Percentiles rank a stretch among this genome's conserved stretches.
Conservation (phyloP, 148 eudicot species). For the Nepenthes mirabilis region DNA sequence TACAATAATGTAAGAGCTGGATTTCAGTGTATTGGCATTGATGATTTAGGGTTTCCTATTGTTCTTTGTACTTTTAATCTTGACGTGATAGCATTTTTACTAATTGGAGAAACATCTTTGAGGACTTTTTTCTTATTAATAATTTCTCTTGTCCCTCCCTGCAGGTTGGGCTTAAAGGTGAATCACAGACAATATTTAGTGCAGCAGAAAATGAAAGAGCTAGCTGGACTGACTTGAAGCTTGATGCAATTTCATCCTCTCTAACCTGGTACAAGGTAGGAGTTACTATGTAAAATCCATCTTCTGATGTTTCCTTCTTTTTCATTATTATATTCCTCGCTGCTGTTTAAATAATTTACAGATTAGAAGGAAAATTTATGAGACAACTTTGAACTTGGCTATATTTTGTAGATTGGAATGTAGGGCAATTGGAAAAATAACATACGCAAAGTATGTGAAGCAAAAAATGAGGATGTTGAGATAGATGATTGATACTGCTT, state of each 20-base stretch:
- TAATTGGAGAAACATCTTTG: background rate
- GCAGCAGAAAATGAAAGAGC: constrained; percentile 29
- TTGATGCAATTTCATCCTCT: constrained; percentile 31
- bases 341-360: too few relatives aligned
- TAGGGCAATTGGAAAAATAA: too few relatives aligned
- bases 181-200: constrained; percentile 44
- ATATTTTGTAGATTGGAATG: too few relatives aligned
- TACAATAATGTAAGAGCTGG: too few relatives aligned
- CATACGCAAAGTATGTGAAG: too few relatives aligned
- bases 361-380: too few relatives aligned
- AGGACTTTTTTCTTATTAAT: background rate
- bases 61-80: background rate
- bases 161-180: constrained; percentile 91
- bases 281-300: background rate
- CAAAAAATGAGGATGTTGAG: too few relatives aligned
- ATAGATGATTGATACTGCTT: too few relatives aligned
- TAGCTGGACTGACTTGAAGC: constrained; percentile 46
- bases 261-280: constrained; percentile 91
- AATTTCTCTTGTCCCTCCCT: constrained; percentile 3
- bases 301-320: background rate
- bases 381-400: too few relatives aligned
- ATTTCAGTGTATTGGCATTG: too few relatives aligned
- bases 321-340: too few relatives aligned
- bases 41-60: too few relatives aligned
- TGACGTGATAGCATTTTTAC: background rate